Evolutionary conservation across 2,329 filamentous ascomycete genomes (phyloP), one percentile per base, ranked within the genome.

Genomic region (Nigrospora oryzae): DNA sequence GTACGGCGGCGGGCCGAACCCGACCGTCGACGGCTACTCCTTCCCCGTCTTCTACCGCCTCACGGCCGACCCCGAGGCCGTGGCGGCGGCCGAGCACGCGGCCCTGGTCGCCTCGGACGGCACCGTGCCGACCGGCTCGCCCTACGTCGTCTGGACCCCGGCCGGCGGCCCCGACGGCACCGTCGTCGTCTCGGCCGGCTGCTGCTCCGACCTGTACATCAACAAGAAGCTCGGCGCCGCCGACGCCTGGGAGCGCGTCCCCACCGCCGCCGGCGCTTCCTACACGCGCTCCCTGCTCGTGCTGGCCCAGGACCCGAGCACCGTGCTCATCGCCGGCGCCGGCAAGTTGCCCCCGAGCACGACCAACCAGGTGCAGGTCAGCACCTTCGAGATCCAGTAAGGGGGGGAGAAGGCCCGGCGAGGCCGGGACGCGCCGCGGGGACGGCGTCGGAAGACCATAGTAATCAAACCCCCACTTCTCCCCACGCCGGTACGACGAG

Each of bases 331-430:
- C 5, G 63, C 67, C 30, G 64, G 63, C 12, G 64, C 52, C 0
- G 64, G 62, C 1, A 57, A 58, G n/a, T 55, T 64, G 43, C 70
- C 68, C 3, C 63, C 63, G 3, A 69, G 59, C 42, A 68, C 56
- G 15, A 67, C 63, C 38, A 68, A 71, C 39, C 53, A 63, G 52
- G 58, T 60, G 16, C 56, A 54, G 4, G 46, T 55, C 16, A 60
- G 57, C 28, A 54, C 60, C 11, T 49, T 57, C 34, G 42, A 49
- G 37, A 28, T 51, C 28, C 33, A 33, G 28, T 28, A 28, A 28
- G 23, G 23, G 5, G 23, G 23, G 23, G 23, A 10, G 10, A 10
- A 7, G 23, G 5, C 23, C 23, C 10, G 5, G 5, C 23, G 5
- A 10, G 23, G 23, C 2, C 23, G 8, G 23, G 23, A 28, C 23